Conservation (phyloP, 2,329 filamentous ascomycete genomes). For the Beauveria rudraprayagi region DNA sequence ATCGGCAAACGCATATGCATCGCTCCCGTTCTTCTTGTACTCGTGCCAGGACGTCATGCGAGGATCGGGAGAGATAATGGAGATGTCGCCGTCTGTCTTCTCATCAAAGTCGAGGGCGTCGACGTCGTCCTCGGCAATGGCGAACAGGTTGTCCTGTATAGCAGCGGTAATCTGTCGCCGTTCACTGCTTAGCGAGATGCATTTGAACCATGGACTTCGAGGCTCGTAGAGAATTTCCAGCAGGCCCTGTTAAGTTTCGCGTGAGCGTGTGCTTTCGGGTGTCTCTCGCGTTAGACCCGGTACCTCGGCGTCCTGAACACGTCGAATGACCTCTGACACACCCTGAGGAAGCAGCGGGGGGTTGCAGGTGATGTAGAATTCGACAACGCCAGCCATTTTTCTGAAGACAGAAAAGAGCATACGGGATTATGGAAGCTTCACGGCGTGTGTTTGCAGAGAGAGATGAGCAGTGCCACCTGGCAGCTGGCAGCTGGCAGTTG, state of each 20-base stretch:
- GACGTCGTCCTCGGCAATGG: constrained; percentile 7
- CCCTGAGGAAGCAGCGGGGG: constrained; percentile 1
- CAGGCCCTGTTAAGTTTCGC: neutral
- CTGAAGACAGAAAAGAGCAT: too few relatives aligned
- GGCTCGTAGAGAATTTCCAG: constrained; percentile 7
- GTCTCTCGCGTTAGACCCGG: neutral
- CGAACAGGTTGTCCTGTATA: constrained; percentile 2
- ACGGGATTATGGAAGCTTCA: too few relatives aligned
- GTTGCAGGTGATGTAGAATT: constrained; percentile 9
- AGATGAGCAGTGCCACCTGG: neutral
- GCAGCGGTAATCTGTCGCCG: neutral
- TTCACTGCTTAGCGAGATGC: neutral
- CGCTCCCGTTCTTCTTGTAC: neutral
- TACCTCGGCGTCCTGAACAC: constrained; percentile 2
- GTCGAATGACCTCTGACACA: constrained; percentile 8
- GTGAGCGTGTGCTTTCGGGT: neutral
- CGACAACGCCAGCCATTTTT: neutral
- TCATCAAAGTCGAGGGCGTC: neutral
- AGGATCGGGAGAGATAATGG: neutral
- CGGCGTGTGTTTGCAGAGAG: neutral
- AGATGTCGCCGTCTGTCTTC: neutral
- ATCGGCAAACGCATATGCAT: neutral
- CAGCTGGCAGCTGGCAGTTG: neutral
- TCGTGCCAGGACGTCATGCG: constrained; percentile 3
- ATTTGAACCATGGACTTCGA: constrained; percentile 2